Conservation (phyloP, 495 filamentous ascomycete genomes). For the Podospora comata region DNA sequence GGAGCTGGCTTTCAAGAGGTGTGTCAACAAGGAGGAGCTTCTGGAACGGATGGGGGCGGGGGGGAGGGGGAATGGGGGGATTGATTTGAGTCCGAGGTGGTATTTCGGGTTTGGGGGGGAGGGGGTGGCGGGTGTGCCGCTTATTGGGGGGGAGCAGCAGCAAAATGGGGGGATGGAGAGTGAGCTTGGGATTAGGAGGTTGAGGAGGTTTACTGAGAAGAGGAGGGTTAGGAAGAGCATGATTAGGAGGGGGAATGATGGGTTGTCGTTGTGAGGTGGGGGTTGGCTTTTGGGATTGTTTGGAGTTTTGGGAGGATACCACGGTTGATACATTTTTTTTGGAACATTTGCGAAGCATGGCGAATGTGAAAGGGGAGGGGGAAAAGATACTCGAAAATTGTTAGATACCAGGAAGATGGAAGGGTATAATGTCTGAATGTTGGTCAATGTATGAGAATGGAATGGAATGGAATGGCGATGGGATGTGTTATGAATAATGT, state of each 20-base stretch:
- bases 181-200: constrained; percentile 37
- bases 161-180: constrained; percentile 16
- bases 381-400: too few relatives aligned
- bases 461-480: not conserved
- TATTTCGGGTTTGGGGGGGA: constrained; percentile 26
- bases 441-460: not conserved
- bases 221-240: constrained; percentile 36
- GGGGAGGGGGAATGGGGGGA: constrained; percentile 24
- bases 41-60: constrained; percentile 34
- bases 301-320: not conserved
- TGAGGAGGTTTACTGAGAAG: constrained; percentile 42
- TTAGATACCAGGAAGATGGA: not conserved
- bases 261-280: constrained; percentile 15
- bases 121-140: not conserved
- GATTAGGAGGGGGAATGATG: constrained; percentile 22
- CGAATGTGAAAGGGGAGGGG: not conserved
- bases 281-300: not conserved
- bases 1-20: constrained; percentile 58
- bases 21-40: constrained; percentile 29
- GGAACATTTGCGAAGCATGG: not conserved
- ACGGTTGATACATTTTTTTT: not conserved
- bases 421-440: constrained; percentile 1
- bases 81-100: constrained; percentile 32
- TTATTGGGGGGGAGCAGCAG: constrained; percentile 9
- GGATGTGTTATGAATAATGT: not conserved